Base-by-base conservation (phyloP, 1,284 basidiomycete genomes). In the Lentinus polychrous region DNA sequence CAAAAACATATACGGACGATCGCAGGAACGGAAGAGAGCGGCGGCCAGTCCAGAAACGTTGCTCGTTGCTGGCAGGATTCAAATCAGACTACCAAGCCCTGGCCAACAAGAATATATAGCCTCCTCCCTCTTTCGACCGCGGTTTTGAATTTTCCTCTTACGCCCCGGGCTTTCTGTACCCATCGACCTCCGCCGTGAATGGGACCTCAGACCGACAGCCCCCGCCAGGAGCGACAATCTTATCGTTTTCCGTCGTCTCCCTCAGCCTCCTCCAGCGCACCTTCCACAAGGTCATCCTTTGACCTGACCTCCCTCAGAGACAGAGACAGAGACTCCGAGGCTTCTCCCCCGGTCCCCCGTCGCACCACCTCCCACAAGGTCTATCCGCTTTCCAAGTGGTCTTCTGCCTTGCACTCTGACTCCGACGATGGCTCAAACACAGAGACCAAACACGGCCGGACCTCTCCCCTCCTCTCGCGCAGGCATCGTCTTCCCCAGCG, bases 301-400 rank as follows among this genome's bases (percentile, higher is more conserved):
- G 56, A 60, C 34, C 43, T 55, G 17, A 24, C 45, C 14, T 40
- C 55, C 12, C 43, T 51, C 38, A 58, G 50, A 46, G 46, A 56
- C 32, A n/a, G n/a, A n/a, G n/a, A n/a, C 57, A 55, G 44, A 45
- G 27, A 4, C 10, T 53, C 50, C 51, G 56, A 53, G 32, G 54
- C 36, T 45, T 57, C 48, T 46, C 57, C 27, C 31, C 51, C 45
- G 17, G 35, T 45, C 4, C 52, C 57, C 17, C 48, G 56, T 24
- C 61, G 62, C 51, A 55, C 60, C 12, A 49, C 55, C 32, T 62
- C 63, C 2, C 56, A 57, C 49, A 63, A 57, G 50, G 35, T 56
- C 24, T 51, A 54, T 44, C 50, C 50, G 27, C 52, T 50, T 44
- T 40, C 53, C 32, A 48, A 37, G 50, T 56, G 57, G 55, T 50